Base-by-base conservation (phyloP, 352 stramenopile species). In the Aphanomyces astaci region DNA sequence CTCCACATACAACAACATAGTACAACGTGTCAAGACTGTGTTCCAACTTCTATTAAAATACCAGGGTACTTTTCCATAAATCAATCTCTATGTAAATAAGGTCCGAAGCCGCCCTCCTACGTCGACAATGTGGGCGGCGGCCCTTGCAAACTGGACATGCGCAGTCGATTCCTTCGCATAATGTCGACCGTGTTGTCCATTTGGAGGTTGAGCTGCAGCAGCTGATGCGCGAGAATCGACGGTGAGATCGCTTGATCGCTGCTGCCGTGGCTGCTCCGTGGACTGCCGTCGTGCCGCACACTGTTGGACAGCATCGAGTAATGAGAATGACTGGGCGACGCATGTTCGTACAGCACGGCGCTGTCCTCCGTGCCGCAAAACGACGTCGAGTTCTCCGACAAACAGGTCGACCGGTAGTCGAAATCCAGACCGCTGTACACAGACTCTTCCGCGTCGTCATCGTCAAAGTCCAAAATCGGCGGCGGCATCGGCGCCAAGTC, bases 391-490 rank as follows among this genome's bases (percentile, higher is more conserved):
- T 43, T 43, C 15, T 43, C 36, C 22, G 51, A 59, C 19, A 59
- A 4, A 59, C 51, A 40, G 11, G 51, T 59, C 51, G 15, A 30
- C 4, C 51, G 51, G 13, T 56, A 49, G 46, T 68, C 62, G 4
- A 68, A 48, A 22, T 68, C 62, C 19, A 68, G 62, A 3, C 62
- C 62, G 11, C 40, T 60, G 48, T 68, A 68, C 4, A 68, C 62
- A 5, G 62, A 68, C 27, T 68, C 62, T 4, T 68, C 62, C 7
- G 49, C 62, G 10, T 68, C 62, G n/a, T 68, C 62, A 33, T 68
- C 49, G 62, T 68, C 62, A 31, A 68, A 68, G 28, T 68, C 62
- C 22, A 68, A 36, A 68, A 68, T 68, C 24, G 62, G 62, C 51
- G 51, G 51, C 51, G 51, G 51, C 51, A 30, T 19, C 0, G 51